phyloP scores from a whole-genome alignment of 2,329 filamentous ascomycete species.

The Cryphonectria radicalis region DNA sequence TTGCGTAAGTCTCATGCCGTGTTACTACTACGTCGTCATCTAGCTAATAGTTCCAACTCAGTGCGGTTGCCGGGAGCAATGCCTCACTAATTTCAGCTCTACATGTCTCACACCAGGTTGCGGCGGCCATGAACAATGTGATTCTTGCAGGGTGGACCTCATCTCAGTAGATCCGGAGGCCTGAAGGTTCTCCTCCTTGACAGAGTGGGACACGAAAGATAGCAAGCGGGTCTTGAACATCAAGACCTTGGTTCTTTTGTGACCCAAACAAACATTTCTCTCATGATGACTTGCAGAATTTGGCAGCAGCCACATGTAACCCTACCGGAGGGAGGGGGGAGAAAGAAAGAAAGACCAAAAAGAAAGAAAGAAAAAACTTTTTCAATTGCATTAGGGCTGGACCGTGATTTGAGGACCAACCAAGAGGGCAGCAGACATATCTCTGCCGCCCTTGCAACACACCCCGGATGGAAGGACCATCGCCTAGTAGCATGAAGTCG shows the following conservation, averaged over 20 bases:
- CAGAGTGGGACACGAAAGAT: not conserved
- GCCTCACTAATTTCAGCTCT: conserved; percentile 18
- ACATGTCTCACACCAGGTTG: conserved; percentile 21
- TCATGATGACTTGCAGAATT: not conserved
- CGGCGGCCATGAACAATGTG: conserved; percentile 22
- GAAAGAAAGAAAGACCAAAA: no score
- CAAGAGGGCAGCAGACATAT: not conserved
- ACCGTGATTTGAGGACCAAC: not conserved
- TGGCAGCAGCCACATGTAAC: not conserved
- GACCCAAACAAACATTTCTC: not conserved
- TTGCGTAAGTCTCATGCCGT: conserved; percentile 21
- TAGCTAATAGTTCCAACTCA: conserved; percentile 16
- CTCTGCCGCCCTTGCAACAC: conserved; percentile 6
- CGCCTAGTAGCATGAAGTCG: not conserved
- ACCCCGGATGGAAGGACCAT: not conserved
- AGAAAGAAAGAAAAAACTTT: not conserved
- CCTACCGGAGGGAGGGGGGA: no score
- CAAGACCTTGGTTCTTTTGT: not conserved
- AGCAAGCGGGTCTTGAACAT: not conserved
- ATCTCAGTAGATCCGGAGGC: conserved; percentile 9
- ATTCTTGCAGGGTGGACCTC: conserved; percentile 9
- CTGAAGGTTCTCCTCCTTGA: not conserved
- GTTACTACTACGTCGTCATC: not conserved
- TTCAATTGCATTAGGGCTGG: not conserved
- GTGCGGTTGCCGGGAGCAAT: conserved; percentile 24